A percentile compares a stretch with the other conserved stretches of the same genome.
Conservation (phyloP, 1,284 basidiomycete species). For the Cutaneotrichosporon sp. region DNA sequence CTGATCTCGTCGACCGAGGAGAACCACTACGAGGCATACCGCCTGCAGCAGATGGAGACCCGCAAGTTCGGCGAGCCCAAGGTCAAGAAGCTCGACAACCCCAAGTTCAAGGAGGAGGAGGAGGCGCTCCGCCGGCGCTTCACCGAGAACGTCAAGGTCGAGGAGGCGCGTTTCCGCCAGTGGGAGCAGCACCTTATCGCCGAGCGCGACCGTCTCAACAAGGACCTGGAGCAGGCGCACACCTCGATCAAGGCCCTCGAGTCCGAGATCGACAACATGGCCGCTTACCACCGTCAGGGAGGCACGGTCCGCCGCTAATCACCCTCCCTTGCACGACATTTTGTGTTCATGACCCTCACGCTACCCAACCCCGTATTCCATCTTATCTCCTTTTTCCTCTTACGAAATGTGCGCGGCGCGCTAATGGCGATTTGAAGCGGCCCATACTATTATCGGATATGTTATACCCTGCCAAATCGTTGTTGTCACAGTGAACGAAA, state of each 20-base stretch:
- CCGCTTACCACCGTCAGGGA: constrained; percentile 64
- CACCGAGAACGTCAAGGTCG: constrained; percentile 99
- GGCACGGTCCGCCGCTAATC: constrained; percentile 39
- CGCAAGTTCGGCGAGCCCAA: constrained; percentile 98
- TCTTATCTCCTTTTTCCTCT: constrained; percentile 1
- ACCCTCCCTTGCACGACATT: background rate
- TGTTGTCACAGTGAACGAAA: too few species aligned
- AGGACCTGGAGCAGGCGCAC: constrained; percentile 84
- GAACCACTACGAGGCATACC: constrained; percentile 95
- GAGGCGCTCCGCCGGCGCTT: constrained; percentile 93
- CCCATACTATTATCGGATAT: constrained; percentile 1
- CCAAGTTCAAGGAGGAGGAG: constrained; percentile 99
- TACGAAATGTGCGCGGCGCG: background rate
- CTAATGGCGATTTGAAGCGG: constrained; percentile 1
- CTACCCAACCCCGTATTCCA: background rate
- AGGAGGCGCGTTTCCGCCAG: constrained; percentile 95
- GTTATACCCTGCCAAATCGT: background rate
- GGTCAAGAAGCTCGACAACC: constrained; percentile 98
- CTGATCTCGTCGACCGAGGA: constrained; percentile 95
- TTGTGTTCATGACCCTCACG: constrained; percentile 4
- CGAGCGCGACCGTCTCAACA: constrained; percentile 94
- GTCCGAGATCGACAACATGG: constrained; percentile 79
- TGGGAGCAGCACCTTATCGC: constrained; percentile 99
- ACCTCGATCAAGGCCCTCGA: constrained; percentile 86
- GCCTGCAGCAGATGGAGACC: constrained; percentile 99